Evolutionary conservation across 495 filamentous ascomycete species (phyloP).

Genomic region (Xylaria scruposa): DNA sequence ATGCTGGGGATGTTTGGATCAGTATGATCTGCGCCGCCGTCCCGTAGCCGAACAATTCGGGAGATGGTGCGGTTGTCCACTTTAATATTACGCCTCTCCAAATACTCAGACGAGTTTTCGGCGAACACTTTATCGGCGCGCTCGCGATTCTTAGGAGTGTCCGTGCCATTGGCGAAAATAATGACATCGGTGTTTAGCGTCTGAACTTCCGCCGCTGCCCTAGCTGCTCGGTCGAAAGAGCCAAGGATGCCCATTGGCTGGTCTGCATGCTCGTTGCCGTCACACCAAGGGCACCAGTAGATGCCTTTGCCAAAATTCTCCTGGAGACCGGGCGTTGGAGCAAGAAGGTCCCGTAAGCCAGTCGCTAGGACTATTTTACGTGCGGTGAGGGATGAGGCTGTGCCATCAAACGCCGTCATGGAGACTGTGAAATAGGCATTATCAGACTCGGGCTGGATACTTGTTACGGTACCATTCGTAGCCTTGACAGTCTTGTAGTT

Average conservation of each 20-base stretch:
- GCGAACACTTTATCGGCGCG: slow-evolving; percentile 45
- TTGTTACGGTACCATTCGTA: slow-evolving; percentile 55
- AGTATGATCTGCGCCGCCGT: slow-evolving; percentile 44
- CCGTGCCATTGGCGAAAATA: slow-evolving; percentile 62
- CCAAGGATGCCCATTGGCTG: slow-evolving; percentile 60
- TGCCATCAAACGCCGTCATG: slow-evolving; percentile 33
- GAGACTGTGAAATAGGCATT: slow-evolving; percentile 54
- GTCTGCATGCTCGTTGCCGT: slow-evolving; percentile 64
- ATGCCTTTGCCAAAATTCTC: slow-evolving; percentile 63
- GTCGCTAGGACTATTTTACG: slow-evolving; percentile 63
- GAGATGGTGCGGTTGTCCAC: slow-evolving; percentile 61
- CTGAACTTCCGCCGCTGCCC: slow-evolving; percentile 49
- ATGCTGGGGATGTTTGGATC: slow-evolving; percentile 46
- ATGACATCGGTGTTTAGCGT: slow-evolving; percentile 50
- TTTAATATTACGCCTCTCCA: slow-evolving; percentile 53
- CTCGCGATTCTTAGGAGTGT: slow-evolving; percentile 48
- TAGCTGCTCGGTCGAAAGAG: slow-evolving; percentile 49
- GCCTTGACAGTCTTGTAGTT: slow-evolving; percentile 55
- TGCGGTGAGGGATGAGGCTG: slow-evolving; percentile 44
- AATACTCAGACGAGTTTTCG: slow-evolving; percentile 51
- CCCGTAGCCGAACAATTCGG: slow-evolving; percentile 52
- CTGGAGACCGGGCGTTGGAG: slow-evolving; percentile 54
- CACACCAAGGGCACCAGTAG: slow-evolving; percentile 68
- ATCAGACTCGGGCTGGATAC: slow-evolving; percentile 46
- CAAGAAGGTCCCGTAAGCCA: slow-evolving; percentile 60